Evolutionary conservation across 108 stramenopile species (phyloP), one percentile per base, ranked within the genome.

Genomic region (Cyclotella baltica): DNA sequence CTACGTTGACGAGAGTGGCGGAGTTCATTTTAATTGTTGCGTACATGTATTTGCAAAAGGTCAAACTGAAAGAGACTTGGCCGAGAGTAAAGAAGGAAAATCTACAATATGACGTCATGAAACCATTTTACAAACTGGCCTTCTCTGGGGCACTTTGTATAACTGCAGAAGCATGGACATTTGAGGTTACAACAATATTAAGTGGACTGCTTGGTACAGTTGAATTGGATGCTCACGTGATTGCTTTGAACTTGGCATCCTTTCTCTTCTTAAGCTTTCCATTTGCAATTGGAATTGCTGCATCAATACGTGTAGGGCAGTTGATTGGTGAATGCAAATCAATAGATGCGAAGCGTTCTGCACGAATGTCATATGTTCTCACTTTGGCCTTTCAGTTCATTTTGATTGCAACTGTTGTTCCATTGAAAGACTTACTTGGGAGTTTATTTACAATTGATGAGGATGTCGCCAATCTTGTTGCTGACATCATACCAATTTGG

Each of bases 401-500:
- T 10, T 43, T 6, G 10, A 43, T 43, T 6, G 40, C 13, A 43
- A 13, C 13, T 43, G 13, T 43, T 10, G 40, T 13, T 43, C 40
- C 40, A 43, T 43, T 13, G 10, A 34, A n/a, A n/a, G n/a, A n/a
- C n/a, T 81, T 74, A 16, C 4, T 79, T 30, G 83, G 78, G 30
- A 22, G 76, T 2, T 15, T 28, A 37, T 85, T 79, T 52, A 85
- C 73, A 36, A 80, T 62, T 57, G 78, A 80, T 58, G 43, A 65
- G 30, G 78, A 85, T 20, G 73, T 85, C 27, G 73, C 74, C 6
- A 50, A 66, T 35, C 53, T 76, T 13, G 73, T 85, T 2, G 30
- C 78, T 2, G 47, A 65, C 30, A 53, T 85, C 6, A 71, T 85
- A 47, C 83, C 83, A 16, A 71, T 85, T 30, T 71, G 64, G 20